Evolutionary conservation across 345 rosid species (phyloP), one percentile per base, ranked within the genome.

Genomic region (Populus davidiana): DNA sequence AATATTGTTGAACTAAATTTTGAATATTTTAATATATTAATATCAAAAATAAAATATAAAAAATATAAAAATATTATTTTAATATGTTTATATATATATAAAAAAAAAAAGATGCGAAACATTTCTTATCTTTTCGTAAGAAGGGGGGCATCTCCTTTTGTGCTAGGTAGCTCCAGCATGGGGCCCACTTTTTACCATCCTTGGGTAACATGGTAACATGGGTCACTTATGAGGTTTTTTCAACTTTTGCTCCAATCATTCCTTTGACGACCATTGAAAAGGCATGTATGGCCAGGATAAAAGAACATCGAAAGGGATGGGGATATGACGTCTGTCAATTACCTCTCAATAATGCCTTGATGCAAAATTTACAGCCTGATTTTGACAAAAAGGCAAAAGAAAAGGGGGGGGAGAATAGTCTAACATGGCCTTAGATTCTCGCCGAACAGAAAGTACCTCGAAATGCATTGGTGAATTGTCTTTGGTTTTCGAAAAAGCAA

Each of bases 131-230:
- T 33, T 33, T 33, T 33, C 36, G 36, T 33, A 5, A 33, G 36
- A 33, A 33, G 36, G 5, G 36, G 36, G 36, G 36, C 27, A 71
- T 31, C 50, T 44, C 62, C 56, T 67, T 69, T 52, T 2, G 16
- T 50, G 80, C 59, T 41, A 47, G 70, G 69, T 27, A 72, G 67
- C 44, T 31, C 76, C 86, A 79, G 33, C 83, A 75, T 50, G 47
- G 82, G 90, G 81, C 73, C 86, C 91, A 50, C 31, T 35, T 36
- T 9, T 20, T 56, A 33, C 80, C 2, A 33, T 73, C 83, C 67
- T 62, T 73, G 78, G 71, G 75, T 47, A 77, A 72, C 83, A 81
- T 56, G 29, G 69, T 76, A 76, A 72, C 83, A 81, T 81, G 83
- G 70, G 59, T 59, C 83, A 59, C 79, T 81, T 66, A 73, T 62